Conservation (phyloP, 2,329 filamentous ascomycete species). For the Endothia cerciana region DNA sequence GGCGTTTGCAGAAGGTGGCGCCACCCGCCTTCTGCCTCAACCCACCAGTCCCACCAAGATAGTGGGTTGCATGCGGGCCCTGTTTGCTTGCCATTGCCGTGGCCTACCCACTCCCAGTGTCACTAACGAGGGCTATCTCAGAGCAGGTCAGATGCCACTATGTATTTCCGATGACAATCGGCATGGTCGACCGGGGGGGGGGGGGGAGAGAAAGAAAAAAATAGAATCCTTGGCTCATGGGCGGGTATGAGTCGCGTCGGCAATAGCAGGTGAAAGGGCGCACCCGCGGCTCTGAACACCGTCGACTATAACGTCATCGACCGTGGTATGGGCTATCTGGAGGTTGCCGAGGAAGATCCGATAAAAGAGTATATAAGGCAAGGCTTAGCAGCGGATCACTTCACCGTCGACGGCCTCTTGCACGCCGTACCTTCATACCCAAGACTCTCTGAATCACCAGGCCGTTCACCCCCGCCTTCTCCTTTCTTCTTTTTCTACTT, state of each 20-base stretch:
- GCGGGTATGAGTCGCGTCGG: background rate
- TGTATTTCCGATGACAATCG: background rate
- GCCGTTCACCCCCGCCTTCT: too few species aligned
- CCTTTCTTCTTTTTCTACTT: too few species aligned
- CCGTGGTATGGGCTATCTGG: background rate
- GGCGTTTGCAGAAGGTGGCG: constrained; percentile 1
- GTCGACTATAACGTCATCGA: constrained; percentile 4
- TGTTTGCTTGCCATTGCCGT: too few species aligned
- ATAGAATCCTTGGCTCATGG: background rate
- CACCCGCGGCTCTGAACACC: background rate
- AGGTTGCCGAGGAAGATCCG: background rate
- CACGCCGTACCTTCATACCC: background rate
- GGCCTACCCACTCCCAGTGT: too few species aligned
- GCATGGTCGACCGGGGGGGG: background rate
- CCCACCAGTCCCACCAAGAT: too few species aligned
- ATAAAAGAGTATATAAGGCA: background rate
- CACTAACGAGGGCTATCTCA: too few species aligned
- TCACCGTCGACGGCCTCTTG: background rate
- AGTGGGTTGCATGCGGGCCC: too few species aligned
- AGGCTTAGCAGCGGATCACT: background rate
- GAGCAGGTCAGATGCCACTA: too few species aligned
- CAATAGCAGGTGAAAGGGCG: background rate
- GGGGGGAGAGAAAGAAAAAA: too few species aligned
- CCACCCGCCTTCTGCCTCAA: background rate
- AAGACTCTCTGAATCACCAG: too few species aligned